phyloP scores from a whole-genome alignment of 441 rosid species.

The Populus hybrid region DNA sequence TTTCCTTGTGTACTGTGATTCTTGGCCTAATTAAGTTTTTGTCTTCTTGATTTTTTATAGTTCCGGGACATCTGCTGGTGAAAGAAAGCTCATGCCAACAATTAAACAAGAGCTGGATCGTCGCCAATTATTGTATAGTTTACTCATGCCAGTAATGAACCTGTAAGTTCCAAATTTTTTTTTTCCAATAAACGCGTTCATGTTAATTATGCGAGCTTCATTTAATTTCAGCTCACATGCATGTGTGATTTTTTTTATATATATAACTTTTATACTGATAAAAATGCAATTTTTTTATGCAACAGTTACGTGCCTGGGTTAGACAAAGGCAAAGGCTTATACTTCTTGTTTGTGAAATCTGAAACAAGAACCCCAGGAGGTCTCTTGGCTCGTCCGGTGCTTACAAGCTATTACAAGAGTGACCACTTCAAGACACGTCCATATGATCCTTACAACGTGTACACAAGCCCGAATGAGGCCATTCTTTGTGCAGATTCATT shows the following conservation, averaged over 20 bases:
- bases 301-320: constrained; percentile 77
- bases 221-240: constrained; percentile 26
- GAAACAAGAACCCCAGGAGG: constrained; percentile 89
- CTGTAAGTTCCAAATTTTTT: constrained; percentile 44
- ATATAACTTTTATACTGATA: neutral
- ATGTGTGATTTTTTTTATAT: neutral
- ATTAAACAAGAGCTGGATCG: constrained; percentile 90
- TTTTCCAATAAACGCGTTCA: neutral
- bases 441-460: constrained; percentile 70
- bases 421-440: constrained; percentile 83
- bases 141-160: constrained; percentile 97
- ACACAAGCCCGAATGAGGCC: constrained; percentile 92
- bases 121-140: constrained; percentile 81
- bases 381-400: constrained; percentile 78
- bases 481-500: constrained; percentile 82
- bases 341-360: constrained; percentile 83
- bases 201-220: neutral
- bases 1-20: neutral
- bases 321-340: constrained; percentile 86
- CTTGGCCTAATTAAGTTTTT: neutral
- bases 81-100: constrained; percentile 94
- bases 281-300: constrained; percentile 20
- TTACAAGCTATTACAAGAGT: constrained; percentile 92
- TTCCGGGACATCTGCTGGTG: constrained; percentile 97
- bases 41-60: constrained; percentile 31